Percentiles rank a stretch among this genome's conserved stretches.
Evolutionary conservation across 345 rosid species (phyloP).

Genomic region (Leavenworthia alabamica): DNA sequence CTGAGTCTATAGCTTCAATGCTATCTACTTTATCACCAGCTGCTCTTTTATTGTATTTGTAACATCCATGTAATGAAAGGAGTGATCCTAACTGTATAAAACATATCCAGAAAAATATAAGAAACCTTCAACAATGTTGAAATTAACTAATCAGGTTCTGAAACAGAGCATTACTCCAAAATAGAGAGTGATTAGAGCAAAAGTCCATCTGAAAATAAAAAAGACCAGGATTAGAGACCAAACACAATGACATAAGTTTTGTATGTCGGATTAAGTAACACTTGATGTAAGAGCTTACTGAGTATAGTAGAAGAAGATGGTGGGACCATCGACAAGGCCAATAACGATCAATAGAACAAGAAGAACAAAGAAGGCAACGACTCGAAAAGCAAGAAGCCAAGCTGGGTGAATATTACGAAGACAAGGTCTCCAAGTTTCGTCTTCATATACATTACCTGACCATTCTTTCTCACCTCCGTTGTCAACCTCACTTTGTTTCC

Average conservation of each 20-base stretch:
- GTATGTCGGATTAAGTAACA: not conserved
- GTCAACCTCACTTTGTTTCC: conserved; percentile 25
- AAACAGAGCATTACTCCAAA: conserved; percentile 59
- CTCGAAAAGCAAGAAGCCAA: conserved; percentile 80
- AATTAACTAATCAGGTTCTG: not conserved
- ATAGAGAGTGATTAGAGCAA: conserved; percentile 57
- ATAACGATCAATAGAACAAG: conserved; percentile 42
- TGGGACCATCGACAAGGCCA: conserved; percentile 53
- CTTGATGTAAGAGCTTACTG: conserved; percentile 47
- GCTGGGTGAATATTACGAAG: conserved; percentile 79
- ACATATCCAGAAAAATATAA: not conserved
- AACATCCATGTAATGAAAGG: conserved; percentile 74
- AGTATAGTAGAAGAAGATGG: conserved; percentile 87
- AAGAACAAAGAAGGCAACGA: conserved; percentile 60
- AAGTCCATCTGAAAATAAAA: conserved; percentile 77
- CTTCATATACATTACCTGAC: conserved; percentile 47
- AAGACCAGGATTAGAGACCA: conserved; percentile 3
- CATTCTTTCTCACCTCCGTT: conserved; percentile 37
- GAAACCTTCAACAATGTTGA: conserved; percentile 17
- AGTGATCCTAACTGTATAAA: conserved; percentile 63
- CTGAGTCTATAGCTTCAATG: conserved; percentile 64
- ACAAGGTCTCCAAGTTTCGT: conserved; percentile 86
- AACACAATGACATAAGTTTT: not conserved
- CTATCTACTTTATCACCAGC: conserved; percentile 59
- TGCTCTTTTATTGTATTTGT: conserved; percentile 49